These are phyloP conservation scores for Melastoma candidum DNA, from an alignment of 441 rosid genomes.

Conservation along the genomic window DNA sequence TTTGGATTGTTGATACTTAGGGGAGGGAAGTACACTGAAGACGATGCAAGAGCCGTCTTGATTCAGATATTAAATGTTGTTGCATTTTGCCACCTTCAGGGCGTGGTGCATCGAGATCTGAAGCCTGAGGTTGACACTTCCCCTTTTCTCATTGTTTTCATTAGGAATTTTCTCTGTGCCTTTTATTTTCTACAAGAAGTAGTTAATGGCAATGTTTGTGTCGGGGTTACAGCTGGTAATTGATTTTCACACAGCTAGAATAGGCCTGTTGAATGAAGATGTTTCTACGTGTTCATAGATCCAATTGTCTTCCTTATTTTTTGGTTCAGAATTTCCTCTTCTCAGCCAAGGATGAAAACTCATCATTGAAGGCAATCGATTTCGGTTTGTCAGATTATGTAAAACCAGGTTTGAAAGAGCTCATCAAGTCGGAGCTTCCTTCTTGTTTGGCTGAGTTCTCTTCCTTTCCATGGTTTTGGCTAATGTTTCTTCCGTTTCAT, in stretches of 20 bases:
- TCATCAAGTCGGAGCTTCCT: neutral
- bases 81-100: conserved; percentile 88
- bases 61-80: conserved; percentile 81
- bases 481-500: conserved; percentile 1
- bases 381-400: conserved; percentile 91
- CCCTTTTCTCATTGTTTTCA: neutral
- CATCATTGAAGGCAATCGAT: conserved; percentile 80
- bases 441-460: neutral
- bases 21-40: conserved; percentile 94
- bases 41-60: conserved; percentile 82
- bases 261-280: neutral
- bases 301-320: conserved; percentile 4
- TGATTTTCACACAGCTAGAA: neutral
- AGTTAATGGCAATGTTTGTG: too few relatives aligned
- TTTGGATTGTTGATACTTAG: conserved; percentile 20
- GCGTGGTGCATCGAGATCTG: conserved; percentile 93
- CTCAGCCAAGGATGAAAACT: conserved; percentile 67
- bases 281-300: neutral
- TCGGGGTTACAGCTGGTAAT: too few relatives aligned
- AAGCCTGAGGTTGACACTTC: conserved; percentile 79
- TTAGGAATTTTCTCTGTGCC: neutral
- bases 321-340: conserved; percentile 81
- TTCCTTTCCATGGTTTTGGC: neutral
- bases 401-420: conserved; percentile 61
- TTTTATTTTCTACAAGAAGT: neutral